Evolutionary conservation across 768 basidiomycete species (phyloP), one percentile per base, ranked within the genome.

Genomic region (Leccinum subgranulosum): DNA sequence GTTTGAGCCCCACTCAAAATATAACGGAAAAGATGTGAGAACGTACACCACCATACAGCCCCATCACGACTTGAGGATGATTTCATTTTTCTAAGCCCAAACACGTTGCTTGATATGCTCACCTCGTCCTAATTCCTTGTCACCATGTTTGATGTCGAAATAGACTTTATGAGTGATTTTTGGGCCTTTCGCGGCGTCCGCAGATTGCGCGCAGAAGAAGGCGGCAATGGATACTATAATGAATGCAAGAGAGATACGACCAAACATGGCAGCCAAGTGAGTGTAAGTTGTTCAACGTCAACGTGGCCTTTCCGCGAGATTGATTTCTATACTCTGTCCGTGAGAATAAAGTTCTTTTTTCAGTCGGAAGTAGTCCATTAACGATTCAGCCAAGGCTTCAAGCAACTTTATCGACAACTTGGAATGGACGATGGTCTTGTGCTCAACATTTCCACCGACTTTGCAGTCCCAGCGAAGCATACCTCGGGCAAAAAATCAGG

Each of bases 121-220:
- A 92, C 93, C 78, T 60, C 95, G 83, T 54, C 96, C 96, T 46
- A 98, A 52, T 51, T 86, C 80, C 73, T 89, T 79, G 73, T 89
- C 94, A 28, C 96, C 96, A 75, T 97, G 95, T 66, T 88, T 86
- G 57, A 98, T 87, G 73, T 97, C 94, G 69, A 98, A 97, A 80
- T 86, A 97, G 64, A 97, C 88, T 75, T 89, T 93, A 82, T 90
- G 78, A 48, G 96, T 97, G 66, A 98, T 87, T 75, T 81, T 86
- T 14, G 96, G 96, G 15, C 89, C 87, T 66, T 92, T 95, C 31
- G 84, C 82, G 12, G 93, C 93, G 62, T 94, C 88, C 9, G 76
- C 91, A 31, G 84, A 80, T 69, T 85, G 83, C 4, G 81, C 82
- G 65, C 84, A 88, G 75, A 92, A 85, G 66, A 90, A 76, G 0